A percentile compares a stretch with the other conserved stretches of the same genome.
Conservation (phyloP, 2,329 filamentous ascomycete species). For the Aspergillus udagawae region DNA sequence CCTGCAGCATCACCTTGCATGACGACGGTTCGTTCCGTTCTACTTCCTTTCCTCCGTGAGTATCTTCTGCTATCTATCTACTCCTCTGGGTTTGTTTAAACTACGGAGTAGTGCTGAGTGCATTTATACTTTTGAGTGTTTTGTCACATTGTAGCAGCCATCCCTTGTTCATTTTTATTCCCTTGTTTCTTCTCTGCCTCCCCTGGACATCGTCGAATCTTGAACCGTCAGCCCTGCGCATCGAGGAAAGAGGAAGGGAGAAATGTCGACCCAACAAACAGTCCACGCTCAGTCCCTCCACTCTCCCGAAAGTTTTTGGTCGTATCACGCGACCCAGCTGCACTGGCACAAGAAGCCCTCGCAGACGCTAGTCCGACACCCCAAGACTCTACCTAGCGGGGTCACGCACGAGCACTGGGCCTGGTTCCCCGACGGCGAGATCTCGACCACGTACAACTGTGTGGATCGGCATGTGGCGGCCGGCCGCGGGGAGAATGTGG, state of each 20-base stretch:
- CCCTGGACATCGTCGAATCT: not conserved
- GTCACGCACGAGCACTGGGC: slow-evolving; percentile 72
- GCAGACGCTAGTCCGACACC: slow-evolving; percentile 55
- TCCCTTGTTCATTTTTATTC: not conserved
- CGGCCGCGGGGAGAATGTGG: slow-evolving; percentile 68
- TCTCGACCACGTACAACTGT: slow-evolving; percentile 90
- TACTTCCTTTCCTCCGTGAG: not conserved
- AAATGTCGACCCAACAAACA: slow-evolving; percentile 42
- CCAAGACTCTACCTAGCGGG: slow-evolving; percentile 59
- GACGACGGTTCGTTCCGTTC: not conserved
- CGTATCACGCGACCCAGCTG: slow-evolving; percentile 66
- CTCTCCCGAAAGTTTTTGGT: slow-evolving; percentile 73
- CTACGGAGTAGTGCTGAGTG: not conserved
- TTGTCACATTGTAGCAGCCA: not conserved
- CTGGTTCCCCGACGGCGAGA: slow-evolving; percentile 86
- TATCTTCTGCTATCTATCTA: not conserved
- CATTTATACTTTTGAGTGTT: not conserved
- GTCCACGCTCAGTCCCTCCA: slow-evolving; percentile 57
- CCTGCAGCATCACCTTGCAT: not conserved
- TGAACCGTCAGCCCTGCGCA: not conserved
- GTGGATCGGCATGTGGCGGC: slow-evolving; percentile 81
- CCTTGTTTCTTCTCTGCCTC: not conserved
- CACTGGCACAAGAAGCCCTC: slow-evolving; percentile 77
- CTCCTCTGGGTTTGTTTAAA: not conserved
- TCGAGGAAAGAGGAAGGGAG: not conserved